Evolutionary conservation across 106 monocot species (phyloP), one percentile per base, ranked within the genome.

Genomic region (Dendrobium catenatum): DNA sequence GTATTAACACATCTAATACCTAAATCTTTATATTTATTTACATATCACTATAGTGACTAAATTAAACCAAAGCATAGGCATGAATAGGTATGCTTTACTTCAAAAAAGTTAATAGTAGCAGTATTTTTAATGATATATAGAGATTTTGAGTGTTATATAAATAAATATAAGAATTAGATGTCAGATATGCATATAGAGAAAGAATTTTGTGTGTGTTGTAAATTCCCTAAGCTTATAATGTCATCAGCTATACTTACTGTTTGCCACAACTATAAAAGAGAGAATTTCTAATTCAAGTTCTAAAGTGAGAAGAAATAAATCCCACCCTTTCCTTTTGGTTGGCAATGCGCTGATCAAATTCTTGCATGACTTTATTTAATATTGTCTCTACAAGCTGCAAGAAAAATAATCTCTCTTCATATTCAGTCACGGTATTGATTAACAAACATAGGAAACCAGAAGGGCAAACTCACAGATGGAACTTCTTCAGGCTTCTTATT

Each of bases 401-500:
- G 80, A 20, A 56, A 59, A 56, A 43, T 75, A 58, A 19, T 51
- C 33, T 77, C 43, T 54, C 27, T 59, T 76, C 24, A 54, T 47
- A 49, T 79, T 72, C 54, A 67, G 37, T 66, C 29, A 49, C 79
- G 41, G 41, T 29, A 19, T 11, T 56, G 55, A 20, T 72, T 18
- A 51, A 74, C 40, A 77, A 15, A 68, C 75, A 75, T 55, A 76
- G 49, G 0, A 47, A 37, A 84, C 22, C 20, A 27, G 8, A 51
- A 42, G 19, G 70, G 22, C 48, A 68, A 5, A 11, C 86, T 86
- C 72, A 99, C 99, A n/a, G 47, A 42, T 79, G 95, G 99, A 80
- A 91, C 80, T 87, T 99, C 99, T 83, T 99, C 99, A 42, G 91
- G 89, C 86, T 89, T 95, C 82, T 91, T 95, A 46, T 89, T 87